These are phyloP conservation scores for Phytophthora constricta DNA, from an alignment of 352 stramenopile genomes.

Conservation along the genomic window DNA sequence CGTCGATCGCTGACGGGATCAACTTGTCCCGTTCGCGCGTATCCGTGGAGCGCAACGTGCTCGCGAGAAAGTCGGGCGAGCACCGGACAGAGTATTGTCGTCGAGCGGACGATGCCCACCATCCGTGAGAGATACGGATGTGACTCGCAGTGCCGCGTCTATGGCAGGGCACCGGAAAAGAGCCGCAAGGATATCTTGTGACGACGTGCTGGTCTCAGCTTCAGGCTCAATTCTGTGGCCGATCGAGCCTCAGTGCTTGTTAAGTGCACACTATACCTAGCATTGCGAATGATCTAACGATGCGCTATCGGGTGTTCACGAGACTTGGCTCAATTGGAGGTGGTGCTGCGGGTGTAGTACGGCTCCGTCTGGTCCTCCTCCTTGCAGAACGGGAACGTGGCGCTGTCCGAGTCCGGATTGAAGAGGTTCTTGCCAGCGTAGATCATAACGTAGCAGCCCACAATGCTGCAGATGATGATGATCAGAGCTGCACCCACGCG, in stretches of 20 bases:
- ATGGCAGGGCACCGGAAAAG: conserved; percentile 31
- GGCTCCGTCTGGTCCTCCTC: conserved; percentile 33
- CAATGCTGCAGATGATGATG: conserved; percentile 33
- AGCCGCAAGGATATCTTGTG: not conserved
- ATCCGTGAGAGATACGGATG: conserved; percentile 37
- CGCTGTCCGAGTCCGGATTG: conserved; percentile 27
- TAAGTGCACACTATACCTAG: too few relatives aligned
- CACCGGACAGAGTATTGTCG: not conserved
- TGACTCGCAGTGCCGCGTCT: not conserved
- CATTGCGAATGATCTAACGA: too few relatives aligned
- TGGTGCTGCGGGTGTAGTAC: conserved; percentile 37
- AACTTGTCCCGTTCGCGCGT: conserved; percentile 1
- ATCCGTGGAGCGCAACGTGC: not conserved
- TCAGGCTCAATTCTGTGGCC: too few relatives aligned
- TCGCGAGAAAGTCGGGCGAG: not conserved
- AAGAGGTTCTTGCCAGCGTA: conserved; percentile 43
- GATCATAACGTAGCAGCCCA: conserved; percentile 46
- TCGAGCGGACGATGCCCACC: conserved; percentile 9
- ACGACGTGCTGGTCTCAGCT: not conserved
- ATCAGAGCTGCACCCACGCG: conserved; percentile 31
- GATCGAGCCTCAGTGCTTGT: too few relatives aligned
- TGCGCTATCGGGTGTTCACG: conserved; percentile 24
- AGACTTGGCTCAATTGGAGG: conserved; percentile 22
- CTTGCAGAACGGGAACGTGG: conserved; percentile 40
- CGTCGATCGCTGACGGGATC: not conserved